Percentiles rank a stretch among this genome's conserved stretches.
These are phyloP conservation scores for Phlebiopsis gigantea DNA, from an alignment of 768 basidiomycete genomes.

Conservation along the genomic window DNA sequence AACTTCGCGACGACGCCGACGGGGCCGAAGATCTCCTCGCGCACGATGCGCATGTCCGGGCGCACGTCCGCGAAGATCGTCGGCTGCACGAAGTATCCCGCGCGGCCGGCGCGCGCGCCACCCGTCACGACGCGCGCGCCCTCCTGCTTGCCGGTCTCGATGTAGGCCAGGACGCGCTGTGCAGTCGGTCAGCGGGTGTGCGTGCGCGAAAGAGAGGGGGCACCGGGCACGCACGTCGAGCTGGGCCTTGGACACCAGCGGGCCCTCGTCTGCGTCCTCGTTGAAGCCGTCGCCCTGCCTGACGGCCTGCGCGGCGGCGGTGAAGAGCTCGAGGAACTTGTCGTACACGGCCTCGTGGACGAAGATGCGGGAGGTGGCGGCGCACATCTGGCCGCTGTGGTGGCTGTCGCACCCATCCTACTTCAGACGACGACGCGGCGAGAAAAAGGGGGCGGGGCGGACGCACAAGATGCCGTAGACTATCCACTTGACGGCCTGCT, in stretches of 20 bases:
- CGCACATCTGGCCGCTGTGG: constrained; percentile 35
- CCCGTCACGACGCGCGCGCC: constrained; percentile 67
- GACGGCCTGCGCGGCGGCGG: constrained; percentile 29
- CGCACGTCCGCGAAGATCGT: constrained; percentile 69
- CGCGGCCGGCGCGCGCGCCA: constrained; percentile 51
- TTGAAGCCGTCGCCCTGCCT: constrained; percentile 40
- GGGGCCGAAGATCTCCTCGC: constrained; percentile 78
- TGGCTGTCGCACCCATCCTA: background rate
- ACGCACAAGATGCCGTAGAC: constrained; percentile 3
- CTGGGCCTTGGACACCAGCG: constrained; percentile 43
- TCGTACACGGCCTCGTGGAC: constrained; percentile 57
- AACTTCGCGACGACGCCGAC: constrained; percentile 76
- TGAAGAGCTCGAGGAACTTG: constrained; percentile 43
- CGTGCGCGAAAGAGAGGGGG: constrained; percentile 69
- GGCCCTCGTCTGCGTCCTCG: constrained; percentile 38
- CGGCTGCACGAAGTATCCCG: constrained; percentile 68
- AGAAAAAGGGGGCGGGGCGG: background rate
- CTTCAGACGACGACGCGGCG: background rate
- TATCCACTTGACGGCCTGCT: constrained; percentile 35
- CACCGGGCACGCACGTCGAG: constrained; percentile 33
- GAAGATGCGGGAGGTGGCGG: constrained; percentile 51
- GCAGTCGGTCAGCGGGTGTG: constrained; percentile 65
- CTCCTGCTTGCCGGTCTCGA: constrained; percentile 63
- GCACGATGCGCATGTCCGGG: constrained; percentile 69
- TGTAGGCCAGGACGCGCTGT: constrained; percentile 73